Conservation (phyloP, 2,329 filamentous ascomycete genomes). For the Didymella lethalis region DNA sequence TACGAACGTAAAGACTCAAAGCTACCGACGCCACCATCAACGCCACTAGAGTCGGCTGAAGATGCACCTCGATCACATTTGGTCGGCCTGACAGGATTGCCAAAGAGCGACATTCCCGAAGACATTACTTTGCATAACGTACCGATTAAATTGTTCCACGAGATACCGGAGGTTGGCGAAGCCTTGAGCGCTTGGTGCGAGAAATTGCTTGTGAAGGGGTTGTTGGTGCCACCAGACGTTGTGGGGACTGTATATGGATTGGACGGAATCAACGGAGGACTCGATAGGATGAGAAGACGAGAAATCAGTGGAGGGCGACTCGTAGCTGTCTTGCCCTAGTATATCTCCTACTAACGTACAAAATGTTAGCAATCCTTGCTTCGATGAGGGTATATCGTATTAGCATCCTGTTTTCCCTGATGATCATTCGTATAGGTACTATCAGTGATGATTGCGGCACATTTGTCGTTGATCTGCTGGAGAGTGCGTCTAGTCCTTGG, state of each 20-base stretch:
- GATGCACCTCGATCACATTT: conserved; percentile 61
- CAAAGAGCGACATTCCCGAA: conserved; percentile 60
- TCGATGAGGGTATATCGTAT: neutral
- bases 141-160: conserved; percentile 79
- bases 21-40: conserved; percentile 42
- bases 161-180: conserved; percentile 69
- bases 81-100: conserved; percentile 72
- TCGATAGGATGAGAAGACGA: conserved; percentile 71
- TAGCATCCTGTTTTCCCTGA: neutral
- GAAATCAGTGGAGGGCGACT: conserved; percentile 73
- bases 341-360: neutral
- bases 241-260: conserved; percentile 70
- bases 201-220: conserved; percentile 62
- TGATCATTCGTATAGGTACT: too few relatives aligned
- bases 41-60: conserved; percentile 28
- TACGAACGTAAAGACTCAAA: conserved; percentile 20
- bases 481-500: too few relatives aligned
- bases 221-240: conserved; percentile 69
- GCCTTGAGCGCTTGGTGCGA: conserved; percentile 72
- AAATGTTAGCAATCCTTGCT: neutral
- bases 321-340: conserved; percentile 53
- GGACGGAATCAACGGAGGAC: conserved; percentile 70
- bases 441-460: too few relatives aligned
- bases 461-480: too few relatives aligned
- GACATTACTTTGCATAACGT: conserved; percentile 68